Conservation (phyloP, 495 filamentous ascomycete genomes). For the Penicillium subrubescens region DNA sequence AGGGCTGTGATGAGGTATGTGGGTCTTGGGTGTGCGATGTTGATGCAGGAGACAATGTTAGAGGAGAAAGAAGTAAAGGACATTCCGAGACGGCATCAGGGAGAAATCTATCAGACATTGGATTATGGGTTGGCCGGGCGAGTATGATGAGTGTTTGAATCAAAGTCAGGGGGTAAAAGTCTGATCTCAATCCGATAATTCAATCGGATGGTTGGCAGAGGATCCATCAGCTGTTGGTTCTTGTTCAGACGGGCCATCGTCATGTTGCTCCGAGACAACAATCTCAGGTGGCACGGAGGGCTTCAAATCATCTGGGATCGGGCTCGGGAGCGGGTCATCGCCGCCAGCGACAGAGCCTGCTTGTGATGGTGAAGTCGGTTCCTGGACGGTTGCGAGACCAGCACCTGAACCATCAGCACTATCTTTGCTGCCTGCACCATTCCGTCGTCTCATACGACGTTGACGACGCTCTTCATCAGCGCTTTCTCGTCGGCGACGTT, state of each 20-base stretch:
- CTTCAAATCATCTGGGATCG: slow-evolving; percentile 29
- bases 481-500: slow-evolving; percentile 63
- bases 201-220: slow-evolving; percentile 22
- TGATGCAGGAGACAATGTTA: slow-evolving; percentile 12
- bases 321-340: slow-evolving; percentile 32
- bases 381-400: slow-evolving; percentile 35
- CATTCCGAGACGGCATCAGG: slow-evolving; percentile 38
- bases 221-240: slow-evolving; percentile 29
- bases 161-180: background rate
- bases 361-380: slow-evolving; percentile 33
- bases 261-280: slow-evolving; percentile 41
- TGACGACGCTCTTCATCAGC: slow-evolving; percentile 70
- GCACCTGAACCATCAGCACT: slow-evolving; percentile 39
- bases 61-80: slow-evolving; percentile 22
- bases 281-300: slow-evolving; percentile 39
- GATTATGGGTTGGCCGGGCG: slow-evolving; percentile 27
- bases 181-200: slow-evolving; percentile 33
- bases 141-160: background rate
- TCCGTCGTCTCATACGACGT: slow-evolving; percentile 60
- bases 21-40: background rate
- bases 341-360: slow-evolving; percentile 27
- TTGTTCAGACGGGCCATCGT: slow-evolving; percentile 21
- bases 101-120: slow-evolving; percentile 45
- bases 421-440: slow-evolving; percentile 51
- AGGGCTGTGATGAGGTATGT: slow-evolving; percentile 12